Evolutionary conservation across 352 stramenopile genomes (phyloP), one percentile per base, ranked within the genome.

Genomic region (Phytophthora aleatoria): DNA sequence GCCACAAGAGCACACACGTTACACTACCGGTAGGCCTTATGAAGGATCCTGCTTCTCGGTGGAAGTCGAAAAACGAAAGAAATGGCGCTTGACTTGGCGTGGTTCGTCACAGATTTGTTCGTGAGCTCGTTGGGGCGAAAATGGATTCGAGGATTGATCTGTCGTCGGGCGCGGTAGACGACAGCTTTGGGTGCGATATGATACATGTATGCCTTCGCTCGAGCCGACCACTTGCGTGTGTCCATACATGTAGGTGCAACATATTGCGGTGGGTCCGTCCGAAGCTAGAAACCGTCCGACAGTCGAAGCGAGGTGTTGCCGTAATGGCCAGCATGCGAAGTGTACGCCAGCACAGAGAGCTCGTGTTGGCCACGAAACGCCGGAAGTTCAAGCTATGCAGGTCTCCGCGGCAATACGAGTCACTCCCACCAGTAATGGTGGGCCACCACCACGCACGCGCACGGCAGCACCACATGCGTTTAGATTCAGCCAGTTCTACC

Each of bases 21-120:
- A 20, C 20, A 20, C 20, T 20, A 20, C 20, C 20, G 20, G 20
- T 20, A 20, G 20, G 20, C 20, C 20, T 20, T 20, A 20, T 20
- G 20, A 20, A 20, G 20, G 20, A 20, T 20, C 20, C 20, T 36
- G 7, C 28, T 65, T 59, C 49, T 65, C 45, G 38, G 45, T 52
- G 38, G 33, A 61, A 57, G 30, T 8, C 33, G 35, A n/a, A 45
- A 16, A 47, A 65, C n/a, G 27, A 12, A 55, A 67, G 11, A 57
- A 20, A 20, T 20, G 20, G 20, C 15, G 38, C 38, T 43, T 43
- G 38, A 42, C 26, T 45, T 27, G 60, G 33, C 20, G 35, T 10
- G 53, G n/a, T 57, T 53, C 54, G 33, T 35, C 28, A 47, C 24
- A 1, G 60, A 49, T 62, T 60, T 56, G 41, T 15, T 64, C 36